These are phyloP conservation scores for Tetrapisispora pingtungensis DNA, from an alignment of 805 yeast genomes.

Conservation along the genomic window DNA sequence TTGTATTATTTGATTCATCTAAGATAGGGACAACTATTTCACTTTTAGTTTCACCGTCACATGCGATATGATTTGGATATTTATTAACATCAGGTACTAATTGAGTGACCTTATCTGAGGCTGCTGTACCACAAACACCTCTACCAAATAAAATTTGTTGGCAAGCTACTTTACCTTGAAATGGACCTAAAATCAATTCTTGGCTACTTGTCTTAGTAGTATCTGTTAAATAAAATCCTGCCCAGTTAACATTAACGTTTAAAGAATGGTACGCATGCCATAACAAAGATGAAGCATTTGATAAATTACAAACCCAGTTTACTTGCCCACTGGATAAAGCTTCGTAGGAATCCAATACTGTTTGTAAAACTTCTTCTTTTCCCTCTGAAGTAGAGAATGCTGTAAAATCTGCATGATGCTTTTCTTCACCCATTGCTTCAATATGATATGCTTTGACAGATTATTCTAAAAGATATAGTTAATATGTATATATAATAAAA, in stretches of 20 bases:
- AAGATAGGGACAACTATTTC: constrained; percentile 87
- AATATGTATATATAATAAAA: too few relatives aligned
- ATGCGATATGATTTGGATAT: constrained; percentile 91
- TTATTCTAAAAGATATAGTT: too few relatives aligned
- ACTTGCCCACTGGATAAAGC: constrained; percentile 53
- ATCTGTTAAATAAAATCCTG: constrained; percentile 67
- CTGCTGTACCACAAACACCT: constrained; percentile 93
- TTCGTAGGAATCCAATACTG: constrained; percentile 48
- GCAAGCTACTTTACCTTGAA: constrained; percentile 95
- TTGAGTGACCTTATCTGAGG: constrained; percentile 47
- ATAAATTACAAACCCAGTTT: constrained; percentile 84
- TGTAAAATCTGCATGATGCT: constrained; percentile 69
- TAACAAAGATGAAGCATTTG: constrained; percentile 76
- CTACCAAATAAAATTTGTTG: constrained; percentile 66
- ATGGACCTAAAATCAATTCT: constrained; percentile 75
- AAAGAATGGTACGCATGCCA: constrained; percentile 80
- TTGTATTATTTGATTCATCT: constrained; percentile 31
- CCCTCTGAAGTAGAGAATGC: constrained; percentile 33
- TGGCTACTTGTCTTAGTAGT: constrained; percentile 10
- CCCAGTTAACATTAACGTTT: constrained; percentile 65
- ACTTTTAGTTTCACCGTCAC: constrained; percentile 90
- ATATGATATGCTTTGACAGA: too few relatives aligned
- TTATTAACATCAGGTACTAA: constrained; percentile 66
- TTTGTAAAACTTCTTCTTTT: constrained; percentile 48
- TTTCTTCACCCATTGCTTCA: background rate